A percentile compares a stretch with the other conserved stretches of the same genome.
Evolutionary conservation across 768 basidiomycete species (phyloP).

Genomic region (Saitozyma sp.): DNA sequence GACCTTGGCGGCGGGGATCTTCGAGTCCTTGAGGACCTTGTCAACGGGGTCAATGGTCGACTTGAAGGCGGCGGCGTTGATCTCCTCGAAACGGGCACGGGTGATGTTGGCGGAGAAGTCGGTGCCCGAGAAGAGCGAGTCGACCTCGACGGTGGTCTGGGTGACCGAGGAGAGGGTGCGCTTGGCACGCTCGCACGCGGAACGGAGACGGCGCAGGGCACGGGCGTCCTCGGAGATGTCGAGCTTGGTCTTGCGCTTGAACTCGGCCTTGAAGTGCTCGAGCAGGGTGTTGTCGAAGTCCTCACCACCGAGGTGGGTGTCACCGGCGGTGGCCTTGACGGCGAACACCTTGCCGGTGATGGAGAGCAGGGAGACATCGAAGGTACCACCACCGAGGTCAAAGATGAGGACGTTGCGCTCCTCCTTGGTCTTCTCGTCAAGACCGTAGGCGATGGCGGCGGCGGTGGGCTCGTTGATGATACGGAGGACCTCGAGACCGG

Average conservation of each 20-base stretch:
- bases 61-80: slow-evolving; percentile 92
- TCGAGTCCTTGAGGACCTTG: slow-evolving; percentile 97
- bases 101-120: slow-evolving; percentile 99
- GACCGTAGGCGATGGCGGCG: slow-evolving; percentile 96
- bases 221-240: slow-evolving; percentile 98
- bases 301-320: slow-evolving; percentile 99
- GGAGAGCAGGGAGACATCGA: slow-evolving; percentile 98
- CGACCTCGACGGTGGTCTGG: slow-evolving; percentile 98
- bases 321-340: slow-evolving; percentile 89
- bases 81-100: slow-evolving; percentile 99
- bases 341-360: slow-evolving; percentile 94
- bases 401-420: slow-evolving; percentile 99
- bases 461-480: slow-evolving; percentile 99
- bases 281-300: slow-evolving; percentile 98
- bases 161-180: slow-evolving; percentile 96
- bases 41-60: slow-evolving; percentile 97
- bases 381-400: slow-evolving; percentile 99
- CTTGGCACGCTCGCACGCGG: slow-evolving; percentile 99
- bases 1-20: slow-evolving; percentile 90
- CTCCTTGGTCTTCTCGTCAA: slow-evolving; percentile 85
- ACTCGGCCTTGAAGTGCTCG: slow-evolving; percentile 99
- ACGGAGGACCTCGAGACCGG: slow-evolving; percentile 98
- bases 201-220: slow-evolving; percentile 89
- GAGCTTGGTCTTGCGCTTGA: slow-evolving; percentile 93
- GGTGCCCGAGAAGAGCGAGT: slow-evolving; percentile 93